Evolutionary conservation across 2,329 filamentous ascomycete genomes (phyloP), one percentile per base, ranked within the genome.

Genomic region (Plenodomus biglobosus): DNA sequence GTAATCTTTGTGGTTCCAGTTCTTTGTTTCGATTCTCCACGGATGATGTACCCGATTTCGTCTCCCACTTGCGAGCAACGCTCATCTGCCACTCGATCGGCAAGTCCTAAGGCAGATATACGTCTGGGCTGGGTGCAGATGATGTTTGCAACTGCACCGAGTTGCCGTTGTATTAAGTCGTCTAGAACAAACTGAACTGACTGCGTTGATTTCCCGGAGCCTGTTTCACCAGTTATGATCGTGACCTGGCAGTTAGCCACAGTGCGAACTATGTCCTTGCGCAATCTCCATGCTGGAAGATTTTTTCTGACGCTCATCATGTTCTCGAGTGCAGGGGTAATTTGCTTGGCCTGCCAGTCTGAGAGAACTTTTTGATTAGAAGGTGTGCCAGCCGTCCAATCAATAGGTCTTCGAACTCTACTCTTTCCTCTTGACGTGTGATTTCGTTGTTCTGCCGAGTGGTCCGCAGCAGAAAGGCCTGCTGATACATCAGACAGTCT

Each of bases 221-320:
- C 94, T 3, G 94, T 99, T 74, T 97, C 94, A 59, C 94, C 94
- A 37, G 92, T 95, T 61, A 99, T 94, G 63, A 99, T 96, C 1
- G 90, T 96, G 42, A 99, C 91, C 70, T 96, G 87, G 64, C 92
- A 85, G 3, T 80, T 76, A 36, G 80, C 80, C 40, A 99, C 88
- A 0, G 88, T 87, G 17, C 81, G 71, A 8, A 97, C 83, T 22
- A 99, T 89, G 1, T 80, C 78, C 17, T 92, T 85, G 60, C 84
- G 85, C 61, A 94, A 84, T 50, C 83, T 82, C 94, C 94, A 99
- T 1, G 94, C 94, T 2, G 94, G 94, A 2, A 99, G 76, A 39
- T 80, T 82, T 67, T 87, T 81, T 37, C 94, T 81, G 61, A 84
- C 84, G 16, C 78, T 74, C 52, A 91, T 75, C 88, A 96, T 95